Percentiles rank a stretch among this genome's conserved stretches.
Conservation (phyloP, 176 grass and related monocot genomes). For the Musa schizocarpa region DNA sequence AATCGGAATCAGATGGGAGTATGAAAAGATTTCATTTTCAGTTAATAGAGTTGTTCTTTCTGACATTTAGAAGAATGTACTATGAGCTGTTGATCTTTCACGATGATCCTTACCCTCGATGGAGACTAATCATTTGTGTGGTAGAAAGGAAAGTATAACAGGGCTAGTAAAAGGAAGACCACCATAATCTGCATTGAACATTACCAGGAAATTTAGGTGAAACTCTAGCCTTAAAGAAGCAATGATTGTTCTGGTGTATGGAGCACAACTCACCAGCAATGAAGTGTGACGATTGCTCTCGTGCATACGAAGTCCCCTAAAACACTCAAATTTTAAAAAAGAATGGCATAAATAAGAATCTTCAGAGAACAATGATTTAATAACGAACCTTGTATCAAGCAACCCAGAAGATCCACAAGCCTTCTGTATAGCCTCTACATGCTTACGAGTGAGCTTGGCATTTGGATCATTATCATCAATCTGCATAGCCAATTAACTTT, state of each 20-base stretch:
- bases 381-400: conserved; percentile 59
- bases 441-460: conserved; percentile 46
- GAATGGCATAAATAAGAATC: not conserved
- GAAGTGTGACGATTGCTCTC: not conserved
- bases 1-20: too few species aligned
- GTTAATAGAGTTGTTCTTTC: too few species aligned
- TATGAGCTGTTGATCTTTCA: too few species aligned
- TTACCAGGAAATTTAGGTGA: not conserved
- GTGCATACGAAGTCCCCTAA: not conserved
- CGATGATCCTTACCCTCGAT: not conserved
- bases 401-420: conserved; percentile 56
- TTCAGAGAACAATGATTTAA: not conserved
- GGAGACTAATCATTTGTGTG: not conserved
- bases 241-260: not conserved
- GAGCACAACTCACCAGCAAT: conserved; percentile 7
- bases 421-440: conserved; percentile 52
- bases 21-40: too few species aligned
- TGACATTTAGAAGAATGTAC: too few species aligned
- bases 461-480: conserved; percentile 17
- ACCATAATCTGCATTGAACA: conserved; percentile 9
- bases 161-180: not conserved
- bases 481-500: not conserved
- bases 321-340: not conserved
- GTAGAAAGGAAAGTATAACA: not conserved
- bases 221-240: not conserved